phyloP scores from a whole-genome alignment of 2,329 filamentous ascomycete species.

The Colletotrichum sansevieriae region DNA sequence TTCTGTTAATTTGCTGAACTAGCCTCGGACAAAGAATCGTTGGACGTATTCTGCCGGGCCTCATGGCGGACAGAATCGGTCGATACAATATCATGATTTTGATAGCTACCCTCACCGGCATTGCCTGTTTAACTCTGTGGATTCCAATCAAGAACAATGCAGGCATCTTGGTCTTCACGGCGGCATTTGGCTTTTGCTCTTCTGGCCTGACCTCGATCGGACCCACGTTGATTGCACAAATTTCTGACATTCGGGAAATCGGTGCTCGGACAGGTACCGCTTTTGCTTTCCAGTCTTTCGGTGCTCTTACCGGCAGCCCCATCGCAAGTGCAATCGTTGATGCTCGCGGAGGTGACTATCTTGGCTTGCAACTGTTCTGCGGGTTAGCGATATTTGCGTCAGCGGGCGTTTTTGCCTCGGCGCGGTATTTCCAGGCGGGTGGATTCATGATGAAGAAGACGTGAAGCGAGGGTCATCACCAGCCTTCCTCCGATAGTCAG shows the following conservation, averaged over 20 bases:
- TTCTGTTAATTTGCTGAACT: background rate
- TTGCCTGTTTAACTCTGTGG: constrained; percentile 63
- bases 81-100: constrained; percentile 64
- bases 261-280: constrained; percentile 75
- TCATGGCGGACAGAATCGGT: constrained; percentile 60
- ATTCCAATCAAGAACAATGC: constrained; percentile 63
- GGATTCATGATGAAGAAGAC: constrained; percentile 53
- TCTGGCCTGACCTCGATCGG: constrained; percentile 75
- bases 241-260: constrained; percentile 77
- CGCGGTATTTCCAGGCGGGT: constrained; percentile 51
- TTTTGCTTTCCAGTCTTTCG: constrained; percentile 73
- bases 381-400: constrained; percentile 61
- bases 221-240: constrained; percentile 76
- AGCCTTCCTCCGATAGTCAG: too few species aligned
- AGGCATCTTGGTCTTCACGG: constrained; percentile 72
- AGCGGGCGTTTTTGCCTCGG: constrained; percentile 47
- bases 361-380: constrained; percentile 74
- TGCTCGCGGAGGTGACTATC: constrained; percentile 64
- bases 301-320: constrained; percentile 75
- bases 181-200: constrained; percentile 78
- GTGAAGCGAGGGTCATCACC: constrained; percentile 34
- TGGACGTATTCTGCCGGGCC: constrained; percentile 65
- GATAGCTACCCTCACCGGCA: constrained; percentile 62
- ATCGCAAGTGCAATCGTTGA: constrained; percentile 74
- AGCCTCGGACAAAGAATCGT: constrained; percentile 53